A percentile compares a stretch with the other conserved stretches of the same genome.
Conservation (phyloP, 202 grass and related monocot genomes). For the Elaeis oleifera region DNA sequence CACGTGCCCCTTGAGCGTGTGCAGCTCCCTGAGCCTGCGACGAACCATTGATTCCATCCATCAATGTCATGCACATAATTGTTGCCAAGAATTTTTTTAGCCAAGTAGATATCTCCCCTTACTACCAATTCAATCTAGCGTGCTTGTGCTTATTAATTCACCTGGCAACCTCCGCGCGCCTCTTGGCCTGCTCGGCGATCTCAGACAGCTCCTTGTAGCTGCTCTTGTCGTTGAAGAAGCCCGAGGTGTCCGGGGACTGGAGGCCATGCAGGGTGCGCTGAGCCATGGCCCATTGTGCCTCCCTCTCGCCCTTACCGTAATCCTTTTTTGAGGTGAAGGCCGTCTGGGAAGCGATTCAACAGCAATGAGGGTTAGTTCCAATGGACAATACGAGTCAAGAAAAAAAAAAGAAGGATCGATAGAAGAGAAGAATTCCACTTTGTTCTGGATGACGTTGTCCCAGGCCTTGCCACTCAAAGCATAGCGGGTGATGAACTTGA, state of each 20-base stretch:
- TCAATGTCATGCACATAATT: too few relatives aligned
- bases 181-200: slow-evolving; percentile 50
- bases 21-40: not conserved
- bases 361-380: not conserved
- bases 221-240: slow-evolving; percentile 27
- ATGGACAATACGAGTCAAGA: too few relatives aligned
- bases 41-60: too few relatives aligned
- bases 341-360: slow-evolving; percentile 32
- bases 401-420: too few relatives aligned
- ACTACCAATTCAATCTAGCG: too few relatives aligned
- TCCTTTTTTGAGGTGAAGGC: slow-evolving; percentile 60
- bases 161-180: slow-evolving; percentile 58
- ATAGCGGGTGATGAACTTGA: slow-evolving; percentile 76
- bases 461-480: slow-evolving; percentile 46
- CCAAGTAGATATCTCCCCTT: too few relatives aligned
- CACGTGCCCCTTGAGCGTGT: slow-evolving; percentile 5
- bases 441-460: slow-evolving; percentile 48
- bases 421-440: slow-evolving; percentile 16
- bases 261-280: slow-evolving; percentile 63
- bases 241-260: slow-evolving; percentile 14
- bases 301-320: slow-evolving; percentile 46
- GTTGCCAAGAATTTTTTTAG: too few relatives aligned
- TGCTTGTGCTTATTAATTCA: slow-evolving; percentile 7
- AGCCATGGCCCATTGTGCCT: slow-evolving; percentile 51
- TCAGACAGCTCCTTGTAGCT: slow-evolving; percentile 41